These are phyloP conservation scores for Kodamaea fungicola DNA, from an alignment of 1,139 yeast genomes.

Conservation along the genomic window DNA sequence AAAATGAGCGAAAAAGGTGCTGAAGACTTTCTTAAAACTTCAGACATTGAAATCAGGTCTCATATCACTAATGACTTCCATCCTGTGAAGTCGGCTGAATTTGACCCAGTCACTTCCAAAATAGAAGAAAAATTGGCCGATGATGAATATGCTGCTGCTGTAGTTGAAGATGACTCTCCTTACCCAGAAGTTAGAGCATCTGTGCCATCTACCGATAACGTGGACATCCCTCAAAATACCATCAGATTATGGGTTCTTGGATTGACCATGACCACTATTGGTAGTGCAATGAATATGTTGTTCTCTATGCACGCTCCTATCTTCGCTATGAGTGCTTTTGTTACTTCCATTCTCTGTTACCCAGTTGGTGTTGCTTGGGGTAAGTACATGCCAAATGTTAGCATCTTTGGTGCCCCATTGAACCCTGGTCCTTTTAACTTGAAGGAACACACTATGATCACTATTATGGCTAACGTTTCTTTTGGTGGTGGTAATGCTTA, in stretches of 20 bases:
- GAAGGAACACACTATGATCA: conserved; percentile 63
- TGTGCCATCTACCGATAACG: conserved; percentile 61
- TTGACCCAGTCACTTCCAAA: conserved; percentile 34
- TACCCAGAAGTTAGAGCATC: conserved; percentile 71
- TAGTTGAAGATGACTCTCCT: conserved; percentile 56
- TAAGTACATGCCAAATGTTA: conserved; percentile 40
- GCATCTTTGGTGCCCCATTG: conserved; percentile 39
- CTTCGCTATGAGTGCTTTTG: conserved; percentile 50
- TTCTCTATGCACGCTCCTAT: conserved; percentile 60
- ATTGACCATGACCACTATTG: conserved; percentile 52
- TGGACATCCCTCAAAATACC: conserved; percentile 54
- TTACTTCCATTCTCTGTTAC: conserved; percentile 59
- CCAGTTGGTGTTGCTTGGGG: conserved; percentile 59
- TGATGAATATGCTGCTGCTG: conserved; percentile 43
- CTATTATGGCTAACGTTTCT: conserved; percentile 58
- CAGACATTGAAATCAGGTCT: too few species aligned
- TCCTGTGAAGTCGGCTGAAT: conserved; percentile 26
- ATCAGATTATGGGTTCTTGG: conserved; percentile 58
- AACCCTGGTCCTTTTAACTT: conserved; percentile 66
- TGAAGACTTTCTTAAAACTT: too few species aligned
- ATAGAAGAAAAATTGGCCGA: conserved; percentile 16
- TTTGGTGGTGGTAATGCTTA: conserved; percentile 61
- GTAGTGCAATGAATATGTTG: conserved; percentile 57
- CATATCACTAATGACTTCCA: too few species aligned
- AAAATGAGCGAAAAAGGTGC: too few species aligned